Conservation (phyloP, 176 grass and related monocot species). For the Metroxylon sagu region DNA sequence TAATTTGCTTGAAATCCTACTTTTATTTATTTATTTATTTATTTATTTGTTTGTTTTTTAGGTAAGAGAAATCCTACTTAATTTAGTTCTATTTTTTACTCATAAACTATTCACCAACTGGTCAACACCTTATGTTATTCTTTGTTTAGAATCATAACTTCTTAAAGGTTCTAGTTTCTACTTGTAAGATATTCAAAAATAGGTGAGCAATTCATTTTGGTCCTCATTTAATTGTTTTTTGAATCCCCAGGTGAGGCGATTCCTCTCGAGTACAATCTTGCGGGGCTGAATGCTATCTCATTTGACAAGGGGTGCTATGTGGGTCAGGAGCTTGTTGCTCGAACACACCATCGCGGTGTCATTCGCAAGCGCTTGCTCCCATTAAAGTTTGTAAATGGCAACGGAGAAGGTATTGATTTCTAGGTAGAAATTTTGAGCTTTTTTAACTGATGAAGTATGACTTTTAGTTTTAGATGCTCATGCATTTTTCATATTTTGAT, state of each 20-base stretch:
- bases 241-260: slow-evolving; percentile 64
- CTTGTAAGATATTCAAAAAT: too few species aligned
- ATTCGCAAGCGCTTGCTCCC: slow-evolving; percentile 81
- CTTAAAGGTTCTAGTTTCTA: too few species aligned
- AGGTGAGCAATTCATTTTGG: too few species aligned
- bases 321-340: slow-evolving; percentile 87
- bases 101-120: too few species aligned
- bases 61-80: too few species aligned
- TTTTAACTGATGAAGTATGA: neutral
- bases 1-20: too few species aligned
- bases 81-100: too few species aligned
- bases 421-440: neutral
- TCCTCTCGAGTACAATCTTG: slow-evolving; percentile 85
- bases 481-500: slow-evolving; percentile 5
- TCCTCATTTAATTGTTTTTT: neutral
- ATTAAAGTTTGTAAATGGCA: slow-evolving; percentile 41
- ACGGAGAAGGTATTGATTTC: slow-evolving; percentile 44
- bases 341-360: slow-evolving; percentile 84
- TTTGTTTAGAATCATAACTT: too few species aligned
- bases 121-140: too few species aligned
- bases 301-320: slow-evolving; percentile 96
- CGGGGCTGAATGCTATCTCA: slow-evolving; percentile 79
- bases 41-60: too few species aligned
- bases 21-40: too few species aligned
- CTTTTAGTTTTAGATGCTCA: neutral